A percentile compares a stretch with the other conserved stretches of the same genome.
phyloP scores from a whole-genome alignment of 2,329 filamentous ascomycete genomes.

The Paecilomyces variotii region DNA sequence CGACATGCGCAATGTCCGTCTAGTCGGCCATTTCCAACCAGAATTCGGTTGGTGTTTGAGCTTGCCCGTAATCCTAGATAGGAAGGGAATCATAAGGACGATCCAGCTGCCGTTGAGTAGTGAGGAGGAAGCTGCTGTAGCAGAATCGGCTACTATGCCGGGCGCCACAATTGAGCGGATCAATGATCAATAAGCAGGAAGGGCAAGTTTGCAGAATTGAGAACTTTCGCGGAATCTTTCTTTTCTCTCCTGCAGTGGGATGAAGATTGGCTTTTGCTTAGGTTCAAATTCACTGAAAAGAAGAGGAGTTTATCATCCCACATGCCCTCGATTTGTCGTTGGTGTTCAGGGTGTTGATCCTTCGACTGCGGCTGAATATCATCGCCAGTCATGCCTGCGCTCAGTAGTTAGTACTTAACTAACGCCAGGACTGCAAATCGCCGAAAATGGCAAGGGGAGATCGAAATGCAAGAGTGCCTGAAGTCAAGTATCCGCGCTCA shows the following conservation, averaged over 20 bases:
- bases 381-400: too few relatives aligned
- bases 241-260: too few relatives aligned
- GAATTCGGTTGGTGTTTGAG: constrained; percentile 43
- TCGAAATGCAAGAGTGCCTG: background rate
- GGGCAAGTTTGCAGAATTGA: background rate
- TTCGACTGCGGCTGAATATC: too few relatives aligned
- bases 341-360: too few relatives aligned
- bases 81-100: constrained; percentile 37
- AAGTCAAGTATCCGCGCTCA: background rate
- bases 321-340: too few relatives aligned
- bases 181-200: background rate
- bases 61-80: constrained; percentile 42
- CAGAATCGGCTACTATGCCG: background rate
- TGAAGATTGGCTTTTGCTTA: too few relatives aligned
- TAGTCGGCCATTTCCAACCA: constrained; percentile 43
- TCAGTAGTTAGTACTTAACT: too few relatives aligned
- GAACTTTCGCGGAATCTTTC: too few relatives aligned
- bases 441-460: background rate
- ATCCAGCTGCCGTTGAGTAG: constrained; percentile 12
- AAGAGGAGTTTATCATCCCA: too few relatives aligned
- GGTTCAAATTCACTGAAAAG: too few relatives aligned
- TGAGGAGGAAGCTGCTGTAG: constrained; percentile 8
- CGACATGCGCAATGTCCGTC: constrained; percentile 40
- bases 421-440: background rate
- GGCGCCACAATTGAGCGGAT: background rate